phyloP scores from a whole-genome alignment of 1,284 basidiomycete species.

The Tilletiopsis washingtonensis region DNA sequence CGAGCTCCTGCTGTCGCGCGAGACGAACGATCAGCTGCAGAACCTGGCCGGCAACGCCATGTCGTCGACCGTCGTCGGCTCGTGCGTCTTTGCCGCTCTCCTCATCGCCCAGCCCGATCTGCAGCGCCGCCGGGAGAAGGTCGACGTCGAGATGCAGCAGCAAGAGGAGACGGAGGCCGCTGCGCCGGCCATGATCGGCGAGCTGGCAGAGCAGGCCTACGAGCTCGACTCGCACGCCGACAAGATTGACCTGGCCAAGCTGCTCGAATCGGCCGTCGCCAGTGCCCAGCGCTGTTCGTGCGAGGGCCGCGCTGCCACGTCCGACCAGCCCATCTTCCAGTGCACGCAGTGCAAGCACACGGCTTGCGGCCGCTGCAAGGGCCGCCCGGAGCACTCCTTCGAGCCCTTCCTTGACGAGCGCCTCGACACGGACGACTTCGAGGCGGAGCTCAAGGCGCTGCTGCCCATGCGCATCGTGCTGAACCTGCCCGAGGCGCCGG shows the following conservation, averaged over 20 bases:
- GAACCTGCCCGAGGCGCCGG: conserved; percentile 43
- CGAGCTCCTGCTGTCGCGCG: conserved; percentile 80
- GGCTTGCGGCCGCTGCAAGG: conserved; percentile 76
- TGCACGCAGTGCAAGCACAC: conserved; percentile 71
- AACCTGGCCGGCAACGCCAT: conserved; percentile 94
- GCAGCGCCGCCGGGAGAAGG: conserved; percentile 43
- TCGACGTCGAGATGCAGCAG: conserved; percentile 50
- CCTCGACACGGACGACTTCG: conserved; percentile 63
- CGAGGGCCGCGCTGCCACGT: conserved; percentile 71
- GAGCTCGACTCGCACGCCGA: conserved; percentile 14
- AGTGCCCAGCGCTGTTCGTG: conserved; percentile 76
- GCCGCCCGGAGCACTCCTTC: conserved; percentile 77
- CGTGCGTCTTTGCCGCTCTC: conserved; percentile 76
- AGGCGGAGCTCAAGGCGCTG: conserved; percentile 64
- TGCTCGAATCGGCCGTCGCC: conserved; percentile 61
- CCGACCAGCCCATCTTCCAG: conserved; percentile 56
- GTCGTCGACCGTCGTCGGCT: conserved; percentile 87
- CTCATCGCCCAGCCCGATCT: conserved; percentile 39
- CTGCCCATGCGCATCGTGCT: conserved; percentile 72
- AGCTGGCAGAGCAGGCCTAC: conserved; percentile 7
- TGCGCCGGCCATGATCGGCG: not conserved
- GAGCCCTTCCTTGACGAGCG: conserved; percentile 50
- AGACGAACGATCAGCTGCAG: conserved; percentile 85
- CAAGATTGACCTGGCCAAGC: conserved; percentile 37
- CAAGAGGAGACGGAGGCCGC: not conserved